Base-by-base conservation (phyloP, 2,329 filamentous ascomycete species). In the Trichoderma arundinaceum region DNA sequence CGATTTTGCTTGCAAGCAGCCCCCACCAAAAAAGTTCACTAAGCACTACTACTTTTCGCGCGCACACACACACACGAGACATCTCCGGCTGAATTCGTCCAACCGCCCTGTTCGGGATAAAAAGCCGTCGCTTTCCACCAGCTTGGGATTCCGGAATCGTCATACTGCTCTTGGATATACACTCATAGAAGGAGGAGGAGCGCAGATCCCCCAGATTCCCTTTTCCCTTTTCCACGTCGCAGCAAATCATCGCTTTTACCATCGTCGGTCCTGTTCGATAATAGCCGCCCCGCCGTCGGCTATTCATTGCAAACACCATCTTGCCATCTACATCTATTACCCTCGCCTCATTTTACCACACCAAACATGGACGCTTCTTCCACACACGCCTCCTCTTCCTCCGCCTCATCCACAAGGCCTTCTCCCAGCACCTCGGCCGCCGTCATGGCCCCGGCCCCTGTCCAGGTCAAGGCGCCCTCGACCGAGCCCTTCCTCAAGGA, bases 401-500 rank as follows among this genome's bases (percentile, higher is more conserved):
- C 57, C 8, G 35, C 57, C n/a, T 61, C 64, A 7, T 62, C 64
- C 19, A 52, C 57, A 41, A 52, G 57, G 13, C 51, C 48, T 35
- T 66, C 65, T 13, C 53, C 65, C 17, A 39, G 17, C 59, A 39
- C 17, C 35, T 64, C 59, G 1, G 59, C 65, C 22, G 38, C 58
- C 68, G 69, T 54, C 72, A 70, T 58, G 63, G 41, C 33, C 43
- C 49, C 64, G 3, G 64, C 57, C 39, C 54, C 69, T 60, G 61
- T 72, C 49, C 74, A 74, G 68, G 56, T 66, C 67, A 77, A 77
- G 70, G 62, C 74, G 1, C 73, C 80, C 1, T 83, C 82, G 13
- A 83, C 84, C 59, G 84, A 86, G 62, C 70, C 79, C 33, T 93
- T 93, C 74, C 84, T 96, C 67, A 88, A 89, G 72, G 90, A 96